phyloP scores from a whole-genome alignment of 305 asterid genomes.

The Fraxinus latifolia region DNA sequence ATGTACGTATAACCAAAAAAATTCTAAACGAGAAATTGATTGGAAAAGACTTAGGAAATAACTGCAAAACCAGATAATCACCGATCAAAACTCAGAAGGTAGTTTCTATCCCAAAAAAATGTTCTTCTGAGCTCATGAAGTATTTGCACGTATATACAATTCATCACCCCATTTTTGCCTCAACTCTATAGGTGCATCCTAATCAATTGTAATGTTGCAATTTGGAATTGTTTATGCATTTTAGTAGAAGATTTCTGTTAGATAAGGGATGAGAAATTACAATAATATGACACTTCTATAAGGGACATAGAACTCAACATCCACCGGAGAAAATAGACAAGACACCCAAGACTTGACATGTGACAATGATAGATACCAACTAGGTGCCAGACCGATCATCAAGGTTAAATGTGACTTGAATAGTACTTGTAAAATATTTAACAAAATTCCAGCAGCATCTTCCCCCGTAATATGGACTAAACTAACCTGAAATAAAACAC shows the following conservation, averaged over 20 bases:
- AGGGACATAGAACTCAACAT: neutral
- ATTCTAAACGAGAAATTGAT: neutral
- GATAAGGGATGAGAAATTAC: neutral
- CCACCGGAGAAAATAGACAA: neutral
- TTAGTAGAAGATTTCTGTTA: neutral
- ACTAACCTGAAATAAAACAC: neutral
- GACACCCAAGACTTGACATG: neutral
- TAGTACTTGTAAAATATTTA: neutral
- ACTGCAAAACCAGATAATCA: neutral
- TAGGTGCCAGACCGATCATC: neutral
- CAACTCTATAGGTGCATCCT: neutral
- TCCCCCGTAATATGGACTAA: neutral
- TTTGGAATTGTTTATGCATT: neutral
- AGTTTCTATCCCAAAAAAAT: neutral
- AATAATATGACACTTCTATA: neutral
- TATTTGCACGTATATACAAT: neutral
- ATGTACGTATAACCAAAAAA: neutral
- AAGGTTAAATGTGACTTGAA: neutral
- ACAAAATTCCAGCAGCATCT: neutral
- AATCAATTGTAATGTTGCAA: neutral
- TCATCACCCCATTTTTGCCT: neutral
- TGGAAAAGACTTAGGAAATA: neutral
- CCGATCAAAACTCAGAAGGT: neutral
- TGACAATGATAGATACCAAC: neutral
- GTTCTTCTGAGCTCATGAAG: neutral